Percentiles rank a stretch among this genome's conserved stretches.
These are phyloP conservation scores for Penicillium robsamsonii DNA, from an alignment of 495 filamentous ascomycete species.

Conservation along the genomic window DNA sequence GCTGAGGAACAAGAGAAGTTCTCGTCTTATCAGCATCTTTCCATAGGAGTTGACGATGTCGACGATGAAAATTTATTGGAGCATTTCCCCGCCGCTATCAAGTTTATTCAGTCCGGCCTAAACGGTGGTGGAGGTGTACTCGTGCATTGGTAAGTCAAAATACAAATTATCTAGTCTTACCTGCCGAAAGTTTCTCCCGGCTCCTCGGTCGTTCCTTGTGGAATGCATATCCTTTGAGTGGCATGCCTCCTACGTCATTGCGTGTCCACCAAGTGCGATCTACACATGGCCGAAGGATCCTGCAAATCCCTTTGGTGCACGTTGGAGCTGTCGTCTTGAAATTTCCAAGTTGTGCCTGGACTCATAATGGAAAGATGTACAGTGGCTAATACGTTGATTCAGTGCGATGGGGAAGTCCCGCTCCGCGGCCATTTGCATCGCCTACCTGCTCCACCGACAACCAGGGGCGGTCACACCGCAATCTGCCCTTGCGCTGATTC, in stretches of 20 bases:
- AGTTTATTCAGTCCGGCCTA: constrained; percentile 79
- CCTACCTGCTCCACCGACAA: constrained; percentile 74
- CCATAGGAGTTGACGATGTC: constrained; percentile 83
- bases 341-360: neutral
- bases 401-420: constrained; percentile 97
- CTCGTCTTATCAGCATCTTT: constrained; percentile 60
- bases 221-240: constrained; percentile 3
- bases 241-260: constrained; percentile 21
- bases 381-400: constrained; percentile 30
- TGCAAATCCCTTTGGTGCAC: constrained; percentile 5
- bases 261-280: constrained; percentile 19
- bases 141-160: constrained; percentile 66
- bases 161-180: constrained; percentile 1
- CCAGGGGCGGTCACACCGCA: constrained; percentile 51
- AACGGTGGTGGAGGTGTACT: constrained; percentile 63
- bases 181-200: neutral
- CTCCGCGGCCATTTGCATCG: constrained; percentile 77
- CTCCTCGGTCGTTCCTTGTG: neutral
- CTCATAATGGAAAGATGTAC: constrained; percentile 5
- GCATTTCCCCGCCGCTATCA: constrained; percentile 70
- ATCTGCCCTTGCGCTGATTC: constrained; percentile 61
- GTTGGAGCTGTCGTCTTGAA: constrained; percentile 9
- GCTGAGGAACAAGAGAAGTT: constrained; percentile 34
- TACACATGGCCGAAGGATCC: constrained; percentile 17
- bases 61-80: constrained; percentile 82